phyloP scores from a whole-genome alignment of 768 basidiomycete genomes.

The Hysterangium stoloniferum region DNA sequence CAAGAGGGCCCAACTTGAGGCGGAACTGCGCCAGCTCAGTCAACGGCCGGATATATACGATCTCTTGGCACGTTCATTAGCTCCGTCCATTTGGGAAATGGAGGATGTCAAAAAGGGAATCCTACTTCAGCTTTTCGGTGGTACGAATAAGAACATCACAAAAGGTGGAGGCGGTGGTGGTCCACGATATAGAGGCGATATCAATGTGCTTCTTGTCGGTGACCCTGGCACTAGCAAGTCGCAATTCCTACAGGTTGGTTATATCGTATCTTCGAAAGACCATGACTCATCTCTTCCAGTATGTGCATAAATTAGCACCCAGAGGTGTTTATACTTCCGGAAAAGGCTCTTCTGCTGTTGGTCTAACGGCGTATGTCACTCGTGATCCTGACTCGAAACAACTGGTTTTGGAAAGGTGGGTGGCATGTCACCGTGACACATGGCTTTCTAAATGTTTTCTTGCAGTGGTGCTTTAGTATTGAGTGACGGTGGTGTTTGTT shows the following conservation, averaged over 20 bases:
- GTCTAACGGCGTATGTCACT: conserved; percentile 97
- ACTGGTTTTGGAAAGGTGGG: conserved; percentile 89
- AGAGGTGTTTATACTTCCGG: conserved; percentile 97
- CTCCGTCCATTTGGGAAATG: conserved; percentile 96
- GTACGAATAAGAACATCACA: conserved; percentile 93
- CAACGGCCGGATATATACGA: conserved; percentile 79
- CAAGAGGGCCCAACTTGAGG: conserved; percentile 64
- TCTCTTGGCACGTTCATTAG: conserved; percentile 73
- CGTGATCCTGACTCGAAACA: conserved; percentile 98
- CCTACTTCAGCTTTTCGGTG: conserved; percentile 90
- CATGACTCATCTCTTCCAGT: conserved; percentile 40
- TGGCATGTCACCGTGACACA: background rate
- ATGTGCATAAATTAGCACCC: conserved; percentile 98
- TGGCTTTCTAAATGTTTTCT: background rate
- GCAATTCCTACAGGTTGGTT: conserved; percentile 79
- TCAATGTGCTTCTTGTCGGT: conserved; percentile 94
- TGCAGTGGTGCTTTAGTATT: conserved; percentile 85
- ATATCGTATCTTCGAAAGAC: background rate
- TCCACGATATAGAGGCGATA: conserved; percentile 94
- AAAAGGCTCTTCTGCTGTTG: conserved; percentile 97
- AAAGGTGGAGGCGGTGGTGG: conserved; percentile 93
- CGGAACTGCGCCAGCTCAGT: conserved; percentile 66
- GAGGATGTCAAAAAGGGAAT: conserved; percentile 99
- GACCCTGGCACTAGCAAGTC: conserved; percentile 97
- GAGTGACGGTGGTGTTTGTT: conserved; percentile 95